A percentile compares a stretch with the other conserved stretches of the same genome.
phyloP scores from a whole-genome alignment of 768 basidiomycete species.

The Termitomyces sp. region DNA sequence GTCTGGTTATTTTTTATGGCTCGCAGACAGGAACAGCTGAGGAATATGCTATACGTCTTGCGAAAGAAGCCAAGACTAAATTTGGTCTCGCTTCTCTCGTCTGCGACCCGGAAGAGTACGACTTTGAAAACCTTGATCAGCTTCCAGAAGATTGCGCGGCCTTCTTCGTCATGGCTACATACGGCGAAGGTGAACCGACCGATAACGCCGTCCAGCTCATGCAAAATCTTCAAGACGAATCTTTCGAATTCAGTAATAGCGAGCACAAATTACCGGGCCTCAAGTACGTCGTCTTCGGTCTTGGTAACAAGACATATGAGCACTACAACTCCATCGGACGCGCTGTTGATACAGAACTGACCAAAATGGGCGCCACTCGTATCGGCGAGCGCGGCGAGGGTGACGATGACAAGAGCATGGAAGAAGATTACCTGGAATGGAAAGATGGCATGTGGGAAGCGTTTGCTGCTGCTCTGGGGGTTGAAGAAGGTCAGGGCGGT shows the following conservation, averaged over 20 bases:
- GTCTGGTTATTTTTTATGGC: constrained; percentile 95
- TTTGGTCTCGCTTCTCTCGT: constrained; percentile 95
- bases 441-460: constrained; percentile 97
- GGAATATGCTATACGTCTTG: constrained; percentile 95
- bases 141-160: constrained; percentile 84
- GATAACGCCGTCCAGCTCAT: constrained; percentile 95
- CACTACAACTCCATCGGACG: constrained; percentile 92
- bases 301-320: constrained; percentile 93
- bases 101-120: constrained; percentile 98
- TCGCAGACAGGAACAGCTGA: constrained; percentile 99
- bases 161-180: constrained; percentile 97
- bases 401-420: constrained; percentile 99
- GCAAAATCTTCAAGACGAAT: constrained; percentile 86
- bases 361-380: constrained; percentile 77
- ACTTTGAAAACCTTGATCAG: constrained; percentile 93
- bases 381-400: constrained; percentile 93
- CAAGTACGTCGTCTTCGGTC: constrained; percentile 92
- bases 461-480: constrained; percentile 76
- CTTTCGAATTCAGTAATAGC: constrained; percentile 84
- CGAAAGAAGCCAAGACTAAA: constrained; percentile 96
- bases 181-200: constrained; percentile 98
- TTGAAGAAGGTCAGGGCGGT: constrained; percentile 95
- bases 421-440: constrained; percentile 99
- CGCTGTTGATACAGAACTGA: constrained; percentile 68
- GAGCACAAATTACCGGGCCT: constrained; percentile 73